Evolutionary conservation across 192 early-diverging fungal species (phyloP).

Genomic region (Spizellomyces punctatus): DNA sequence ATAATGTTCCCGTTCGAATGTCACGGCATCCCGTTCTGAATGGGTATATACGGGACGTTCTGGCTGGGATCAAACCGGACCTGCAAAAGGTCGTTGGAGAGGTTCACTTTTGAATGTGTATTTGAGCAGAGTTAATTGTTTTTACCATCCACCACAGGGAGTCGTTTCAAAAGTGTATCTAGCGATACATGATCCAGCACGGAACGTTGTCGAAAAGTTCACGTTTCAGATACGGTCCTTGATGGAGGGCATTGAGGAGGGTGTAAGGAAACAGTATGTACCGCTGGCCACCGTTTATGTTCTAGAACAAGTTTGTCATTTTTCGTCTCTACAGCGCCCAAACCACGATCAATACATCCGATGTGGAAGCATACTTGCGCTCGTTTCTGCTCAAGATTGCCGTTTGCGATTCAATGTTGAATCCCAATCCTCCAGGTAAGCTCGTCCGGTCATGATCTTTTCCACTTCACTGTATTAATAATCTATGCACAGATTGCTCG

Average conservation of each 20-base stretch:
- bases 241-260: conserved; percentile 25
- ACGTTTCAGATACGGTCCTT: conserved; percentile 37
- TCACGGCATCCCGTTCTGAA: conserved; percentile 47
- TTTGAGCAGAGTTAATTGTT: neutral
- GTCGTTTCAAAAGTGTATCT: conserved; percentile 35
- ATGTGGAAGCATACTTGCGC: conserved; percentile 33
- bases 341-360: conserved; percentile 25
- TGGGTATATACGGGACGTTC: conserved; percentile 46
- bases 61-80: conserved; percentile 38
- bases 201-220: conserved; percentile 41
- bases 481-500: conserved; percentile 18
- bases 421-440: conserved; percentile 24
- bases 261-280: conserved; percentile 24
- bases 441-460: neutral
- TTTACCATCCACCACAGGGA: conserved; percentile 20
- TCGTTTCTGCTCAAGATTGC: conserved; percentile 33
- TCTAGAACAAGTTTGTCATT: neutral
- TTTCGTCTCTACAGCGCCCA: conserved; percentile 20
- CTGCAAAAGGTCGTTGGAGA: conserved; percentile 26
- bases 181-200: conserved; percentile 28
- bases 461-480: conserved; percentile 1
- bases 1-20: conserved; percentile 35
- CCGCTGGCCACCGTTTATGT: neutral
- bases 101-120: neutral
- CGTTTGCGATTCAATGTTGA: conserved; percentile 26